Evolutionary conservation across 371 early-diverging fungal genomes (phyloP), one percentile per base, ranked within the genome.

Genomic region (Phascolomyces articulosus): DNA sequence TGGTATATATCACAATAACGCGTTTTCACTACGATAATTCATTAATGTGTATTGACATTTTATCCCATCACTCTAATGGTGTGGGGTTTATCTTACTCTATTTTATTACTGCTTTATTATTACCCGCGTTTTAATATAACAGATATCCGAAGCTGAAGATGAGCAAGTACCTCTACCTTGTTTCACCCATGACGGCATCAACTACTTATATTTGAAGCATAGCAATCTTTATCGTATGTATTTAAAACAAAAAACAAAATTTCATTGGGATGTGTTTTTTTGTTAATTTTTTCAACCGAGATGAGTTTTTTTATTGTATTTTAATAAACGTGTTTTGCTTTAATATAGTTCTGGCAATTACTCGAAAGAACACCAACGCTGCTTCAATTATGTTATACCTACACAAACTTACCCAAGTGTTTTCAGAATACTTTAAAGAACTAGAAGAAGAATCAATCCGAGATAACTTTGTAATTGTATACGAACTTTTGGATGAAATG

Each of bases 401-500:
- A 53, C 95, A 97, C 72, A 95, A 95, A 66, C 84, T 98, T 48
- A 90, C 91, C 55, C 91, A 94, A 77, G 97, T 96, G 40, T 94
- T 97, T 78, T 89, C 91, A 29, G 97, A 98, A 74, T 99, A 99
- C 81, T 99, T 99, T 80, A 96, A 96, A 75, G 94, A 94, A 65
- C 87, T 99, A 57, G 98, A 99, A 77, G 99, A 99, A 68, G 99
- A 99, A 72, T 95, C 96, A 18, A 87, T 97, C 57, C 94, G 93
- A 81, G 96, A 97, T 65, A 93, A 96, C 78, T 96, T 95, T 89
- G 91, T 91, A 11, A 91, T 91, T 24, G 91, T 96, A 7, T 99
- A 99, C 75, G 99, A 99, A 80, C 82, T 99, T 31, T 79, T 99
- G 74, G 99, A 99, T 79, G 99, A 99, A 77, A 99, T 99, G 96